phyloP scores from a whole-genome alignment of 345 rosid genomes.

The Eucalyptus shirleyi region DNA sequence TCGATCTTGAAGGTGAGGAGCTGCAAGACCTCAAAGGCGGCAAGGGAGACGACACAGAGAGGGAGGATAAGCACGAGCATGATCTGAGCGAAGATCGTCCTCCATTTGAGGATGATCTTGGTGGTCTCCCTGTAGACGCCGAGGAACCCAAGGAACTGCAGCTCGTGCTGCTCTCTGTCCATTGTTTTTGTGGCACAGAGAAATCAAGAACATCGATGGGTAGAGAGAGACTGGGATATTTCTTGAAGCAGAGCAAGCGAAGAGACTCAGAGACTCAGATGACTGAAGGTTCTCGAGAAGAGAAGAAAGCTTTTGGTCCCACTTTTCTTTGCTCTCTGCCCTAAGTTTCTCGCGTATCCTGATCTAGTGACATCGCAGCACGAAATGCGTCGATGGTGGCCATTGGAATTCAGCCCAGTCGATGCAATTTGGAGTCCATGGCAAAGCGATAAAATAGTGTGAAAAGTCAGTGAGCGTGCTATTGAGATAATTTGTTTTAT shows the following conservation, averaged over 20 bases:
- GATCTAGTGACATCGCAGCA: too few species aligned
- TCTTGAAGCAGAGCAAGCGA: neutral
- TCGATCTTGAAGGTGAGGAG: conserved; percentile 2
- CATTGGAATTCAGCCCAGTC: too few species aligned
- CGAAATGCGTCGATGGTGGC: too few species aligned
- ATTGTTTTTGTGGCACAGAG: neutral
- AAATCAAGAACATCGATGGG: neutral
- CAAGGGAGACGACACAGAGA: conserved; percentile 20
- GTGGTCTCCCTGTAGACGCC: conserved; percentile 25
- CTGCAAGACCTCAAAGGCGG: conserved; percentile 11
- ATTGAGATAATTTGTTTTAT: too few species aligned
- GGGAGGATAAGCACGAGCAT: conserved; percentile 36
- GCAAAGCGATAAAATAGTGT: too few species aligned
- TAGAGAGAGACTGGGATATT: neutral
- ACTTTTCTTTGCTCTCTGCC: too few species aligned
- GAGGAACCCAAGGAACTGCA: conserved; percentile 24
- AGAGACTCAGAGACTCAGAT: neutral
- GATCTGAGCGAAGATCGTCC: conserved; percentile 32
- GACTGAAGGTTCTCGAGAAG: neutral
- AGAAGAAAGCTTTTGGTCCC: too few species aligned
- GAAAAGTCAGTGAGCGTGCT: too few species aligned
- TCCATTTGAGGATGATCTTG: conserved; percentile 27
- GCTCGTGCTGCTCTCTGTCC: conserved; percentile 38
- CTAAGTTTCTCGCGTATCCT: too few species aligned
- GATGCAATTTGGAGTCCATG: too few species aligned